These are phyloP conservation scores for Dothideomycetes sp. DNA, from an alignment of 2,329 filamentous ascomycete species.

Conservation along the genomic window DNA sequence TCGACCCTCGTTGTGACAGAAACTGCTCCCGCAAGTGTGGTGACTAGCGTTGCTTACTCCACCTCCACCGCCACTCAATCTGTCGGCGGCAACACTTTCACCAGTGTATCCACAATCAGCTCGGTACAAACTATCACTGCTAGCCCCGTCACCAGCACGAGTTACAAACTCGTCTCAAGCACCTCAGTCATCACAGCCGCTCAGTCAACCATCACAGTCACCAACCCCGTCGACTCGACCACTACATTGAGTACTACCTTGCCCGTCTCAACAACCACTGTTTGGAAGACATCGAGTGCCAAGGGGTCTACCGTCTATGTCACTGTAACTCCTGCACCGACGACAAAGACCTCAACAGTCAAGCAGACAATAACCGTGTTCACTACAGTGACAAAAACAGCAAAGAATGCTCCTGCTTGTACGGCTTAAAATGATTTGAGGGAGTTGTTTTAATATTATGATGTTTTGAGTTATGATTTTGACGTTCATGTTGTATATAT, in stretches of 20 bases:
- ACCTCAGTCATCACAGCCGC: conserved; percentile 15
- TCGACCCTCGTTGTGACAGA: conserved; percentile 16
- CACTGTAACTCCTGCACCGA: conserved; percentile 12
- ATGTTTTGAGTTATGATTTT: too few species aligned
- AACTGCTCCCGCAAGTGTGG: conserved; percentile 18
- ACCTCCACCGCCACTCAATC: conserved; percentile 10
- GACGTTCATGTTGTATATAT: too few species aligned
- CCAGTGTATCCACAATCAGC: conserved; percentile 15
- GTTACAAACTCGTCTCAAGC: conserved; percentile 15
- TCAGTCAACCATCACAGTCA: conserved; percentile 12
- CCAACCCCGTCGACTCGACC: conserved; percentile 15
- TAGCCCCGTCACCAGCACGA: conserved; percentile 10
- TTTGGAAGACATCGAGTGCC: conserved; percentile 14
- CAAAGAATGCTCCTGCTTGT: conserved; percentile 17
- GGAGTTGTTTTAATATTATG: too few species aligned
- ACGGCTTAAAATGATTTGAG: conserved; percentile 12
- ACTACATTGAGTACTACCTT: conserved; percentile 20
- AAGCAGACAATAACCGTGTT: conserved; percentile 17
- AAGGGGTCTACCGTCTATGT: conserved; percentile 13
- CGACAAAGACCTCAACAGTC: conserved; percentile 17
- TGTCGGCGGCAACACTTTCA: conserved; percentile 16
- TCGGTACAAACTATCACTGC: conserved; percentile 6
- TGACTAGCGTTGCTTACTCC: conserved; percentile 10
- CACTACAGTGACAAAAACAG: conserved; percentile 17
- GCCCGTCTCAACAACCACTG: conserved; percentile 16